Conservation (phyloP, 2,329 filamentous ascomycete genomes). For the Verticillium klebahnii region DNA sequence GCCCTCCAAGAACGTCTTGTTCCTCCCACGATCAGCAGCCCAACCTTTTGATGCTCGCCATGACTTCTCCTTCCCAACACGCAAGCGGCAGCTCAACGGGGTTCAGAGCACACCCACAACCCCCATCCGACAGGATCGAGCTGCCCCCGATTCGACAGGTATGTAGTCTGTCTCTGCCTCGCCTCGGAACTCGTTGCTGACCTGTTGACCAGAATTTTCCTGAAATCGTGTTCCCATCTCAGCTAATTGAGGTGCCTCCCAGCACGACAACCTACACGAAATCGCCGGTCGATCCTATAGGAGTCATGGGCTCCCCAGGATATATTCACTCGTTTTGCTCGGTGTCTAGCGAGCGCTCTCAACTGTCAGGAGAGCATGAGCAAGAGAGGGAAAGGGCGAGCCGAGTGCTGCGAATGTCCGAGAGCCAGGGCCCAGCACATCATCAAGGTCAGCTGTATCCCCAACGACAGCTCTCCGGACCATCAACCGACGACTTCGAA, state of each 20-base stretch:
- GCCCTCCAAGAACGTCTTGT: conserved; percentile 17
- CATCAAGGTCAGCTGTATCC: conserved; percentile 31
- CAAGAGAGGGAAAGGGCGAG: conserved; percentile 32
- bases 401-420: conserved; percentile 43
- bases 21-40: conserved; percentile 16
- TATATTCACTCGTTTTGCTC: conserved; percentile 43
- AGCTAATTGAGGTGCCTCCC: conserved; percentile 23
- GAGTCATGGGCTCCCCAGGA: conserved; percentile 33
- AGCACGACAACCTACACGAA: conserved; percentile 26
- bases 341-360: conserved; percentile 40
- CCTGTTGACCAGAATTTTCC: conserved; percentile 35
- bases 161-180: conserved; percentile 9
- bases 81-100: conserved; percentile 29
- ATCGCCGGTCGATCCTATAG: conserved; percentile 21
- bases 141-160: conserved; percentile 52
- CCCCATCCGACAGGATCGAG: conserved; percentile 34
- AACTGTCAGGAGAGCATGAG: conserved; percentile 36
- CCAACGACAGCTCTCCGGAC: conserved; percentile 15
- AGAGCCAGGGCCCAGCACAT: conserved; percentile 24
- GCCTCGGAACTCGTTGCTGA: background rate
- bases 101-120: conserved; percentile 26
- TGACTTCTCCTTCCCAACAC: conserved; percentile 36
- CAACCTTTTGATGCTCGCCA: conserved; percentile 48
- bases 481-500: conserved; percentile 29
- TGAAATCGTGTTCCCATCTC: conserved; percentile 34